Evolutionary conservation across 257 asterid genomes (phyloP), one percentile per base, ranked within the genome.

Genomic region (Capsicum pubescens): DNA sequence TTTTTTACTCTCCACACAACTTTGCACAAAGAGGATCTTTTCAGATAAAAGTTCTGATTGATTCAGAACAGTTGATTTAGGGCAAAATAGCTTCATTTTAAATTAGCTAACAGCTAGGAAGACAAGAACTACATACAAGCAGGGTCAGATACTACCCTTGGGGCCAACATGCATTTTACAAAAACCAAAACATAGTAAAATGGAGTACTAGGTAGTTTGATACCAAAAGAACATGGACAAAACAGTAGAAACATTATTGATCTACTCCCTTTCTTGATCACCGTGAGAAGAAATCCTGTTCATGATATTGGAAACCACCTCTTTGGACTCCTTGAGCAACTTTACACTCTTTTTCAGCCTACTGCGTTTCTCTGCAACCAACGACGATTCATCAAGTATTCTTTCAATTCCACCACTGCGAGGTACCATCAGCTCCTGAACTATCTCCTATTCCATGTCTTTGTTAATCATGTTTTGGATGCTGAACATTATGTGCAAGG

Each of bases 401-500:
- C 59, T 15, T 44, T 86, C 85, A 0, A 86, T 39, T 14, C 87
- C 84, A 44, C 79, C 44, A 11, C 87, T 84, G 0, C 60, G 39
- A 44, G 84, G 83, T 0, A 67, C 88, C 74, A 83, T 67, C 6
- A 89, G 21, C 8, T 81, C 88, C 7, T 80, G 46, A 4, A 83
- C 55, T 1, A 87, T 86, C n/a, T 83, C 91, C 13, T 13, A 8
- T 13, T 88, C 88, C 76, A 88, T 56, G 2, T 87, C 91, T 15
- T 67, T 19, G 14, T 80, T 82, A 8, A 87, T 87, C 4, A 89
- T 81, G 21, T 85, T 85, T 14, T 77, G 84, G 46, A 87, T 42
- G 17, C 85, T 42, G 3, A 17, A 89, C 2, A 81, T 14, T 8
- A 87, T 9, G 19, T 89, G 88, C 36, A 89, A n/a, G 0, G 90